Conservation (phyloP, 208 protist genomes). For the Naegleria lovaniensis region DNA sequence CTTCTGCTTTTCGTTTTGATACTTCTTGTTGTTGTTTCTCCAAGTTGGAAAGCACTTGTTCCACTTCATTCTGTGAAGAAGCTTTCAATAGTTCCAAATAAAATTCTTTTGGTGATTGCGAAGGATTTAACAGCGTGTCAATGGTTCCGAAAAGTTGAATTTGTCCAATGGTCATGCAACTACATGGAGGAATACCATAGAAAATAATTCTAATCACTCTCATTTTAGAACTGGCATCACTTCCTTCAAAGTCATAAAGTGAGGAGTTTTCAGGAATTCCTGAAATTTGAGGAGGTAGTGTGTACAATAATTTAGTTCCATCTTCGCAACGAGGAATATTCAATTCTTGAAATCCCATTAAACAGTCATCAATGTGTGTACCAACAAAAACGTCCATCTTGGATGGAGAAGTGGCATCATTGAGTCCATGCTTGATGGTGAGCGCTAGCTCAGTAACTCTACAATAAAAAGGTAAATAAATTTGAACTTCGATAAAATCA, state of each 20-base stretch:
- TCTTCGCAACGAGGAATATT: conserved; percentile 17
- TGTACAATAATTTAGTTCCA: conserved; percentile 8
- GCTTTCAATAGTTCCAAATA: neutral
- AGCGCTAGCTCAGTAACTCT: neutral
- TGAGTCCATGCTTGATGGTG: neutral
- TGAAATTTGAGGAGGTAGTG: conserved; percentile 14
- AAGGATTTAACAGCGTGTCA: neutral
- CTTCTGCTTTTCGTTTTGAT: neutral
- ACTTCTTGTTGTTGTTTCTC: neutral
- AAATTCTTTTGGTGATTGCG: neutral
- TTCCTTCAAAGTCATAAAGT: conserved; percentile 23
- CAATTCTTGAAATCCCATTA: conserved; percentile 14
- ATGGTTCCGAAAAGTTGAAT: conserved; percentile 11
- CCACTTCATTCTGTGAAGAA: neutral
- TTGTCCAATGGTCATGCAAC: neutral
- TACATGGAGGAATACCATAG: conserved; percentile 19
- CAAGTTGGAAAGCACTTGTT: neutral
- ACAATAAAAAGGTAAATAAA: conserved; percentile 17
- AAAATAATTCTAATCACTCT: neutral
- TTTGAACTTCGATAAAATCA: conserved; percentile 24
- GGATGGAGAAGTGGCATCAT: conserved; percentile 3
- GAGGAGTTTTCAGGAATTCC: neutral
- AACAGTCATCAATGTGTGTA: neutral
- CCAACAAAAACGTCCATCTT: conserved; percentile 22
- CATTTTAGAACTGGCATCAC: neutral